Conservation (phyloP, 2,329 filamentous ascomycete genomes). For the Monilinia aucupariae region DNA sequence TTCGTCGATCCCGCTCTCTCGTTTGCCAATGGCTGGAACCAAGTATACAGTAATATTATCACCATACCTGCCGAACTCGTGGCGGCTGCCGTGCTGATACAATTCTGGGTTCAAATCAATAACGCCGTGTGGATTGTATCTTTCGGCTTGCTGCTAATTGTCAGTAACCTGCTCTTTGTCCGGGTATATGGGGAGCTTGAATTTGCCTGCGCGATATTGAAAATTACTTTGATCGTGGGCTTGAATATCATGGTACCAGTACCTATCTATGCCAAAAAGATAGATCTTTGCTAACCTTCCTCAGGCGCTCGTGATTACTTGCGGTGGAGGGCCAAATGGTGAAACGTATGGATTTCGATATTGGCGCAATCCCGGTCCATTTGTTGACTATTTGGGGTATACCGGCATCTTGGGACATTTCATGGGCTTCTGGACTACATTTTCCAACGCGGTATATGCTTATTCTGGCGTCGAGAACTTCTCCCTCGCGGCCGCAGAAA, state of each 20-base stretch:
- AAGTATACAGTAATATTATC: conserved; percentile 34
- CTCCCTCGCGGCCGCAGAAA: conserved; percentile 51
- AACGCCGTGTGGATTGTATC: conserved; percentile 40
- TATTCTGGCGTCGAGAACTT: conserved; percentile 48
- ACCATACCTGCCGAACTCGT: conserved; percentile 49
- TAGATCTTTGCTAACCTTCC: not conserved
- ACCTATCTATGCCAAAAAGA: fast-evolving
- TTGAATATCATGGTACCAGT: conserved; percentile 47
- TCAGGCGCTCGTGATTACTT: conserved; percentile 36
- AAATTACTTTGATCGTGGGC: conserved; percentile 56
- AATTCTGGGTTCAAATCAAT: conserved; percentile 58
- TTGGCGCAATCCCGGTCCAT: conserved; percentile 52
- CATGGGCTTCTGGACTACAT: conserved; percentile 42
- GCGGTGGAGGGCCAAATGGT: conserved; percentile 55
- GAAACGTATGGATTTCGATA: conserved; percentile 54
- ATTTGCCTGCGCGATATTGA: conserved; percentile 48
- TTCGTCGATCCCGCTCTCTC: conserved; percentile 37
- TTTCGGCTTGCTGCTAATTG: conserved; percentile 37
- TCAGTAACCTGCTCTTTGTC: conserved; percentile 37
- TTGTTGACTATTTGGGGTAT: conserved; percentile 57
- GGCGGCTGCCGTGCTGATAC: conserved; percentile 56
- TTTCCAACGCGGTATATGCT: conserved; percentile 43
- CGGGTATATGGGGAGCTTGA: conserved; percentile 47
- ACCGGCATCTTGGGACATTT: conserved; percentile 55
- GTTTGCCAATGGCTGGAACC: conserved; percentile 34